Percentiles rank a stretch among this genome's conserved stretches.
Conservation (phyloP, 768 basidiomycete genomes). For the Lactarius evosmus region DNA sequence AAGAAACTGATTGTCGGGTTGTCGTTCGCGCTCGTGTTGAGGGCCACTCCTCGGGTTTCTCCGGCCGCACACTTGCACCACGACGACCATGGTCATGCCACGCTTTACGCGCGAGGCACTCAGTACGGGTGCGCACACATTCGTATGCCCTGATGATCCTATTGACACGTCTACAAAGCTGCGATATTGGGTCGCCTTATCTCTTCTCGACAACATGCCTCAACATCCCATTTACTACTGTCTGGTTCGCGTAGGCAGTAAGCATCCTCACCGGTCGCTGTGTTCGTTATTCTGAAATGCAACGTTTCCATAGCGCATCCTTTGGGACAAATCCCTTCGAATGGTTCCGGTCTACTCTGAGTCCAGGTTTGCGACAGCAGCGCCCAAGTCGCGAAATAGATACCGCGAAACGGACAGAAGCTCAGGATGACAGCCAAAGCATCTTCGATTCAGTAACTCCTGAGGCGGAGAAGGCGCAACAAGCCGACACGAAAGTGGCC, state of each 20-base stretch:
- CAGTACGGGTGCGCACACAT: conserved; percentile 14
- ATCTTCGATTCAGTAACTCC: conserved; percentile 43
- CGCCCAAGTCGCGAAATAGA: conserved; percentile 25
- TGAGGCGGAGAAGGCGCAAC: conserved; percentile 2
- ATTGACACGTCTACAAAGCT: conserved; percentile 1
- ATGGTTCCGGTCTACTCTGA: conserved; percentile 25
- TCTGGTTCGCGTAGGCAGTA: conserved; percentile 26
- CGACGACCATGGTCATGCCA: conserved; percentile 3
- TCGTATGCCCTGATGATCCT: not conserved
- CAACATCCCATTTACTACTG: conserved; percentile 13
- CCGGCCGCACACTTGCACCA: not conserved
- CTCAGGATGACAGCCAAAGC: conserved; percentile 44
- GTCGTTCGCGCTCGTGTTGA: conserved; percentile 7
- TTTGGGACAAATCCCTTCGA: conserved; percentile 26
- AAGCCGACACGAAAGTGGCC: conserved; percentile 7
- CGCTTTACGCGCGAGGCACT: conserved; percentile 10
- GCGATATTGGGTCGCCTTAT: conserved; percentile 5
- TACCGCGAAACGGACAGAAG: conserved; percentile 42
- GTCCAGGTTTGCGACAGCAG: conserved; percentile 18
- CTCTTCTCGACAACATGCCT: conserved; percentile 10
- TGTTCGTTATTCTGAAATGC: not conserved
- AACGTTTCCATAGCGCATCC: conserved; percentile 23
- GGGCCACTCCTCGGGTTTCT: conserved; percentile 8
- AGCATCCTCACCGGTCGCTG: not conserved
- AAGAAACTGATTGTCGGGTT: not conserved